phyloP scores from a whole-genome alignment of 1,139 yeast genomes.

The Yamadazyma blattariae region DNA sequence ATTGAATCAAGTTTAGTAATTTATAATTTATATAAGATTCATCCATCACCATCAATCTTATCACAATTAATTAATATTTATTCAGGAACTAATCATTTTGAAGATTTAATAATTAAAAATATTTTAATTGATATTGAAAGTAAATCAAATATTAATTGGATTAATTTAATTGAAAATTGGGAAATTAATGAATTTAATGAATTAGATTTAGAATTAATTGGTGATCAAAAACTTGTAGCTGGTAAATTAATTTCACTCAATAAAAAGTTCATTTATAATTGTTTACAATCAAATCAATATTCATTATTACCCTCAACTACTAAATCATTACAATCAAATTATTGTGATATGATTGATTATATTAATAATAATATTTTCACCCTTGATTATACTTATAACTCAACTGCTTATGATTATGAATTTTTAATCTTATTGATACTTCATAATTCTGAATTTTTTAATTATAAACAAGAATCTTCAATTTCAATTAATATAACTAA shows the following conservation, averaged over 20 bases:
- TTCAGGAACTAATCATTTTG: constrained; percentile 57
- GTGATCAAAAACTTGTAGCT: constrained; percentile 45
- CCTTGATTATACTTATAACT: constrained; percentile 15
- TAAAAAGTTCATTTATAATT: constrained; percentile 47
- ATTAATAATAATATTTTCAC: constrained; percentile 11
- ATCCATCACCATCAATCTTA: constrained; percentile 48
- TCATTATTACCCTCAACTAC: constrained; percentile 8
- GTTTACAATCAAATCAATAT: constrained; percentile 7
- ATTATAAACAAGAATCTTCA: constrained; percentile 18
- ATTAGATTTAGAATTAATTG: constrained; percentile 42
- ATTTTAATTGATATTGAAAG: constrained; percentile 59
- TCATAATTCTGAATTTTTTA: constrained; percentile 61
- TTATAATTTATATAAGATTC: constrained; percentile 35
- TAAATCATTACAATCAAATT: constrained; percentile 1
- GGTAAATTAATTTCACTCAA: constrained; percentile 54
- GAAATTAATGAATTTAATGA: constrained; percentile 49
- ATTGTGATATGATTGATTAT: constrained; percentile 8
- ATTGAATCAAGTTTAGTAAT: constrained; percentile 45
- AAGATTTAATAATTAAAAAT: constrained; percentile 60
- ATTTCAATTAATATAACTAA: constrained; percentile 49
- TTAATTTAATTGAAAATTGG: constrained; percentile 60
- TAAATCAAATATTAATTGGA: constrained; percentile 52
- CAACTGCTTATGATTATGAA: constrained; percentile 55
- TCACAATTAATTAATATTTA: constrained; percentile 51
- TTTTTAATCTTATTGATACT: constrained; percentile 55